A percentile compares a stretch with the other conserved stretches of the same genome.
These are phyloP conservation scores for Diplodia sapinea DNA, from an alignment of 2,329 filamentous ascomycete genomes.

Conservation along the genomic window DNA sequence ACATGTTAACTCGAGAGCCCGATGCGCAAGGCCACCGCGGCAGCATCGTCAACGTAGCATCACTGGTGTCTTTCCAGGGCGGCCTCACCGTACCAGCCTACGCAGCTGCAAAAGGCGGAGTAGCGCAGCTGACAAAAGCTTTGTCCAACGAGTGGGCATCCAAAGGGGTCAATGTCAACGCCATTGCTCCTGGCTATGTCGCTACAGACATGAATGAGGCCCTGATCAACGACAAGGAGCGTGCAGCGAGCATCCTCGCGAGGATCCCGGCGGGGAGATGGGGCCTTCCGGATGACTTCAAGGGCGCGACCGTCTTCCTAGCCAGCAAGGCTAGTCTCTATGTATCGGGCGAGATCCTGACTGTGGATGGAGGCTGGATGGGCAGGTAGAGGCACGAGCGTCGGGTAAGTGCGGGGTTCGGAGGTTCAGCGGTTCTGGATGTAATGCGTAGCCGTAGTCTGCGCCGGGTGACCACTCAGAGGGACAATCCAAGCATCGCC, in stretches of 20 bases:
- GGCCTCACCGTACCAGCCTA: slow-evolving; percentile 89
- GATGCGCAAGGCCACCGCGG: slow-evolving; percentile 63
- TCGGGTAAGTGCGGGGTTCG: slow-evolving; percentile 2
- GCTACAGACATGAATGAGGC: slow-evolving; percentile 91
- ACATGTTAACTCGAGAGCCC: slow-evolving; percentile 69
- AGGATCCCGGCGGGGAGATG: slow-evolving; percentile 84
- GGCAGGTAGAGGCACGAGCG: slow-evolving; percentile 61
- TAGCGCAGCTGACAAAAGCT: slow-evolving; percentile 83
- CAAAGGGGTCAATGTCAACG: slow-evolving; percentile 81
- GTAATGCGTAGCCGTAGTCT: not conserved
- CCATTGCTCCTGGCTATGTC: slow-evolving; percentile 87
- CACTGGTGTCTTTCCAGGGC: slow-evolving; percentile 81
- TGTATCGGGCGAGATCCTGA: slow-evolving; percentile 79
- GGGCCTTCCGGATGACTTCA: slow-evolving; percentile 86
- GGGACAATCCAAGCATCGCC: no score
- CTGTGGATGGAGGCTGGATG: slow-evolving; percentile 94
- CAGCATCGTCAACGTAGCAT: slow-evolving; percentile 83
- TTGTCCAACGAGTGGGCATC: slow-evolving; percentile 84
- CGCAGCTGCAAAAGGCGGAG: slow-evolving; percentile 82
- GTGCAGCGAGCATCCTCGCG: slow-evolving; percentile 75
- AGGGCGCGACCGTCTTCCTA: slow-evolving; percentile 78
- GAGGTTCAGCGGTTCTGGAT: slow-evolving; percentile 4
- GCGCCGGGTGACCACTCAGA: not conserved
- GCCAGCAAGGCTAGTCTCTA: slow-evolving; percentile 77
- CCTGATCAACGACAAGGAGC: slow-evolving; percentile 71